phyloP scores from a whole-genome alignment of 176 grass and related monocot genomes.

The Hyparrhenia diplandra region DNA sequence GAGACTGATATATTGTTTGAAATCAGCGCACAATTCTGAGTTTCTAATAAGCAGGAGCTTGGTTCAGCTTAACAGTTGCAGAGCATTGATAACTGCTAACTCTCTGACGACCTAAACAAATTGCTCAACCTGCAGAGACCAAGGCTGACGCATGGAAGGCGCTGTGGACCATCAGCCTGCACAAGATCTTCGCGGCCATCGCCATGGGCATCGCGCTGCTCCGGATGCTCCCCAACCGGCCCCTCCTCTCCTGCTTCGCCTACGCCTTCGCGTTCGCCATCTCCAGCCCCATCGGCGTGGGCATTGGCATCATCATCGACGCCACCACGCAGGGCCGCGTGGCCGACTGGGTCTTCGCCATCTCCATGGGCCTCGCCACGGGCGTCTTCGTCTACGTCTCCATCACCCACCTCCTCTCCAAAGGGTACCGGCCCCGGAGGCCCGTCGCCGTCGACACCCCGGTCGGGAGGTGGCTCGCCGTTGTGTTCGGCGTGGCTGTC shows the following conservation, averaged over 20 bases:
- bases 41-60: background rate
- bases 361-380: constrained; percentile 88
- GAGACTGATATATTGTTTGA: background rate
- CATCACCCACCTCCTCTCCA: constrained; percentile 87
- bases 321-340: constrained; percentile 84
- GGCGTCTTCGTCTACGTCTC: constrained; percentile 93
- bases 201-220: constrained; percentile 95
- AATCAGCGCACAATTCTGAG: background rate
- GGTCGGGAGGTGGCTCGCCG: constrained; percentile 54
- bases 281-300: constrained; percentile 80
- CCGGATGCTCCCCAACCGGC: constrained; percentile 73
- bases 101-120: background rate
- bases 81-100: background rate
- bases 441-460: constrained; percentile 51
- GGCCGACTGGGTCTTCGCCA: constrained; percentile 84
- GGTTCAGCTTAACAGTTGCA: background rate
- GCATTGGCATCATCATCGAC: constrained; percentile 81
- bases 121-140: constrained; percentile 49
- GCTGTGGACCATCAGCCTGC: constrained; percentile 93
- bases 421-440: constrained; percentile 63
- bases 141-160: constrained; percentile 93
- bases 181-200: constrained; percentile 95
- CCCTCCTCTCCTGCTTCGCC: constrained; percentile 63
- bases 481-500: constrained; percentile 65
- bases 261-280: constrained; percentile 87